Base-by-base conservation (phyloP, 2,329 filamentous ascomycete species). In the Dactylellina sp. region DNA sequence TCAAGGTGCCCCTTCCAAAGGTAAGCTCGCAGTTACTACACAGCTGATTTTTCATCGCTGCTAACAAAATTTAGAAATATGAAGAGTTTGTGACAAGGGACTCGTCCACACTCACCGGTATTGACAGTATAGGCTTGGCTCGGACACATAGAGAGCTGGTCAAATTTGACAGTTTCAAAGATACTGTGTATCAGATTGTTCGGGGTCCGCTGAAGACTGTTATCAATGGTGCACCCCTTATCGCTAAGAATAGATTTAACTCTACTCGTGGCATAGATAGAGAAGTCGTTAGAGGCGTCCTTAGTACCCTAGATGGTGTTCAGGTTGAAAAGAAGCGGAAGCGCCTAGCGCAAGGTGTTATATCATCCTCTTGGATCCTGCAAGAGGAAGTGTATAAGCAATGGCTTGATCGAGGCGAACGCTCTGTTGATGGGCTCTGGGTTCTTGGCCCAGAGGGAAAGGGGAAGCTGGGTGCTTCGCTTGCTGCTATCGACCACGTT, bases 161-260 rank as follows among this genome's bases (percentile, higher is more conserved):
- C 74, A 83, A 83, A 59, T 83, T 83, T 16, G 80, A 82, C 9
- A 81, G 81, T 39, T 80, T 80, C 7, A 83, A 82, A 50, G 82
- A 83, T 37, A 75, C 79, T 0, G 78, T 79, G 7, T 83, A 79
- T 77, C 78, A 81, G 9, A 76, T 81, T 6, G 81, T 83, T 1
- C 79, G 81, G 22, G 80, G 81, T 5, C 80, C 79, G 0, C 40
- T 83, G 2, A 82, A 83, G 64, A 80, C 75, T 20, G 75, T 82
- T 2, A 81, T 83, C 7, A 80, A 82, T 2, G 79, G 79, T 0
- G 82, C 81, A 0, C 79, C 79, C 2, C 76, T 80, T 0, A 77
- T 79, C 0, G 81, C 80, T 3, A 83, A 82, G 65, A 80, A 79
- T 12, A 80, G 82, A 11, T 77, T 82, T 1, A 81, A 81, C 32